These are phyloP conservation scores for Aeschynomene evenia DNA, from an alignment of 306 rosid species.

Conservation along the genomic window DNA sequence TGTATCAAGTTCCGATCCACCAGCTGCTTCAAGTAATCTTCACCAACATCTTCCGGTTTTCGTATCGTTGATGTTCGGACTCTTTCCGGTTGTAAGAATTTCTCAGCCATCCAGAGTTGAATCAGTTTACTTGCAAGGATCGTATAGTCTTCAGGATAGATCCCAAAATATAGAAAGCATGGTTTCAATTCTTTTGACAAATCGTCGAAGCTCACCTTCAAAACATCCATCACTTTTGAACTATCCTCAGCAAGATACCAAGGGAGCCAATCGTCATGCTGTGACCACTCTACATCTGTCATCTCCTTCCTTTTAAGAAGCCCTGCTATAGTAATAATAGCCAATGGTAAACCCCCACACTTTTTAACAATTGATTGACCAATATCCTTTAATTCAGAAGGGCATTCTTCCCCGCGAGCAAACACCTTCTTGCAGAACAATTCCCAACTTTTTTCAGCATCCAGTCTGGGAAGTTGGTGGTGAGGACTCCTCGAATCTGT, in stretches of 20 bases:
- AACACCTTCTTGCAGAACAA: background rate
- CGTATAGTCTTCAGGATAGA: background rate
- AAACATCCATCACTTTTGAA: background rate
- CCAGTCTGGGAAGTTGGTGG: background rate
- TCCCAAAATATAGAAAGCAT: constrained; percentile 11
- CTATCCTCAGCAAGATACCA: background rate
- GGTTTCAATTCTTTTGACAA: constrained; percentile 1
- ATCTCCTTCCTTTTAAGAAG: background rate
- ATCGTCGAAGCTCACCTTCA: constrained; percentile 9
- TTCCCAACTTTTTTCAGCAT: background rate
- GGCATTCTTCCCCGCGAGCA: background rate
- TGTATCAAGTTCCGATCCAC: constrained; percentile 1
- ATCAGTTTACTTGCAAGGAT: background rate
- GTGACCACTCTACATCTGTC: background rate
- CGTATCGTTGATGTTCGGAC: background rate
- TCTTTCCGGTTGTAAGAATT: background rate
- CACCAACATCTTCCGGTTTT: background rate
- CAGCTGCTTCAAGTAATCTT: constrained; percentile 2
- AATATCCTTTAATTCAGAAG: background rate
- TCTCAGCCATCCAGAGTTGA: background rate
- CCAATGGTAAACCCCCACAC: background rate
- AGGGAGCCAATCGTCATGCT: background rate
- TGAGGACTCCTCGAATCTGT: background rate
- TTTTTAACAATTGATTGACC: background rate
- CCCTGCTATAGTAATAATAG: background rate